Conservation (phyloP, 176 grass and related monocot species). For the Carex cristatella region DNA sequence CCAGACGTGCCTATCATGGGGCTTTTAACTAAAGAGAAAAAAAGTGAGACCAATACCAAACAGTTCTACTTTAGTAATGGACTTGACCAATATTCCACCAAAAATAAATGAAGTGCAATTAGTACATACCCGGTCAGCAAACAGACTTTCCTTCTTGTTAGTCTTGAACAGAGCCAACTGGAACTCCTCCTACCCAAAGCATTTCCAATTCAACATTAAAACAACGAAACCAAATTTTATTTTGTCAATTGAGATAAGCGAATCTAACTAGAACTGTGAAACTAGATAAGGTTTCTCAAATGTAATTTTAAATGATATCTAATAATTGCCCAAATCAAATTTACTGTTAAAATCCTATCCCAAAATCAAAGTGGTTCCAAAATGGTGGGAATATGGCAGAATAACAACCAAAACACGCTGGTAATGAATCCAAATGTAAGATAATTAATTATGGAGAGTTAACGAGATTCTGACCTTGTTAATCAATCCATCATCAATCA, state of each 20-base stretch:
- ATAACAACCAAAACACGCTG: not conserved
- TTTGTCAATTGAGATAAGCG: not conserved
- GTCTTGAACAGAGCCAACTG: conserved; percentile 87
- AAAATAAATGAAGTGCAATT: not conserved
- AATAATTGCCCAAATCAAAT: not conserved
- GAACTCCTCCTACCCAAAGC: conserved; percentile 59
- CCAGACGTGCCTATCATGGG: not conserved
- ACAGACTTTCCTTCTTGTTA: conserved; percentile 84
- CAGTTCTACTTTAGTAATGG: not conserved
- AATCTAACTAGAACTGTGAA: not conserved
- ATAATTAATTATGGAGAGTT: not conserved
- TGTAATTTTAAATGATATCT: not conserved
- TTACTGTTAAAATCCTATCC: not conserved
- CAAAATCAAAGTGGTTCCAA: not conserved
- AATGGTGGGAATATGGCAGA: not conserved
- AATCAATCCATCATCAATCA: conserved; percentile 78
- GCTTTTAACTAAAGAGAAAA: not conserved
- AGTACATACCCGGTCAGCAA: conserved; percentile 64
- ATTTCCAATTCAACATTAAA: conserved; percentile 20
- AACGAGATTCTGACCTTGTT: conserved; percentile 54
- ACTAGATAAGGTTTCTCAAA: not conserved
- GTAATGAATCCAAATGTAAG: not conserved
- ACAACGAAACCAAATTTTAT: not conserved
- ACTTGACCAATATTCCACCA: not conserved
- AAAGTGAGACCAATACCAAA: not conserved